Percentiles rank a stretch among this genome's conserved stretches.
Conservation (phyloP, 1,284 basidiomycete genomes). For the Trametes polyzona region DNA sequence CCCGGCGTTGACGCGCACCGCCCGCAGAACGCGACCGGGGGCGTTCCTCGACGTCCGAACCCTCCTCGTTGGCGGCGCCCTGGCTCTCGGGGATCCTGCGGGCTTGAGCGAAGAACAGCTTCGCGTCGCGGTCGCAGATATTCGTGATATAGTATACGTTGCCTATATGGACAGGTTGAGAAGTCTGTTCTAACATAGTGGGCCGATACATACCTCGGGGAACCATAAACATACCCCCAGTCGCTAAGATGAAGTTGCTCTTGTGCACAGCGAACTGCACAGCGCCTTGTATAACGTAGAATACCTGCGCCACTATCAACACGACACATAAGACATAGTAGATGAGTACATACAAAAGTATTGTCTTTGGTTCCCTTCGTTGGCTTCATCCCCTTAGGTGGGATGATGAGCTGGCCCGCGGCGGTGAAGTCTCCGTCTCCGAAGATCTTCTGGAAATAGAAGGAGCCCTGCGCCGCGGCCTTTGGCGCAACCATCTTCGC, state of each 20-base stretch:
- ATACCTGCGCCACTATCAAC: constrained; percentile 58
- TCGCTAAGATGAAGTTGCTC: constrained; percentile 76
- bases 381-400: constrained; percentile 79
- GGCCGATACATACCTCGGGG: constrained; percentile 70
- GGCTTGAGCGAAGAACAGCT: constrained; percentile 93
- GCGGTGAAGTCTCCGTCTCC: constrained; percentile 92
- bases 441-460: constrained; percentile 94
- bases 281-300: constrained; percentile 87
- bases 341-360: constrained; percentile 77
- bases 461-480: constrained; percentile 64
- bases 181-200: background rate
- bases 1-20: constrained; percentile 8
- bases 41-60: constrained; percentile 15
- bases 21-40: constrained; percentile 19
- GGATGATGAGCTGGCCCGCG: constrained; percentile 85
- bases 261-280: constrained; percentile 86
- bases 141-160: constrained; percentile 93
- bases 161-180: constrained; percentile 47
- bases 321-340: background rate
- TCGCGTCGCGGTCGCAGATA: constrained; percentile 78
- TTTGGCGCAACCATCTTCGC: constrained; percentile 65
- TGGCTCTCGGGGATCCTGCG: constrained; percentile 60
- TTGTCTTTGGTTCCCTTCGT: constrained; percentile 93
- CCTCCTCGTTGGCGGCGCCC: constrained; percentile 22
- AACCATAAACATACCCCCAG: constrained; percentile 89